Percentiles rank a stretch among this genome's conserved stretches.
Evolutionary conservation across 2,329 filamentous ascomycete genomes (phyloP).

Genomic region (Paracoccidioides brasiliensis): DNA sequence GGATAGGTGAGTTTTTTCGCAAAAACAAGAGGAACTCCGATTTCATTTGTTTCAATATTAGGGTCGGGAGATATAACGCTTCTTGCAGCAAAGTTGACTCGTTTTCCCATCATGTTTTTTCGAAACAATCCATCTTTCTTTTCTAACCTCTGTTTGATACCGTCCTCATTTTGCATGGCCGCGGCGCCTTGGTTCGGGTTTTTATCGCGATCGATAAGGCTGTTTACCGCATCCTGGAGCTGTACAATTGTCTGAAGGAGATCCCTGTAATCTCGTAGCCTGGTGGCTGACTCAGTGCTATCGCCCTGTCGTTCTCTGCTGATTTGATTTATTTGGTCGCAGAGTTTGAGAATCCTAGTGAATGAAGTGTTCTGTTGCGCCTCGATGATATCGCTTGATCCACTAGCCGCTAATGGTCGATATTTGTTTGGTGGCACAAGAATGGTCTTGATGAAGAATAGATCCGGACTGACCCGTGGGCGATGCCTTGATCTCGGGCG

Average conservation of each 20-base stretch:
- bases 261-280: constrained; percentile 54
- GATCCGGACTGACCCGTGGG: constrained; percentile 56
- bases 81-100: constrained; percentile 93
- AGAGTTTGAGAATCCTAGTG: constrained; percentile 66
- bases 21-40: constrained; percentile 96
- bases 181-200: constrained; percentile 70
- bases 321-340: constrained; percentile 60
- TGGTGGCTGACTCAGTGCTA: constrained; percentile 29
- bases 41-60: constrained; percentile 98
- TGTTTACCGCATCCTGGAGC: constrained; percentile 81
- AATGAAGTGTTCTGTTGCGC: constrained; percentile 80
- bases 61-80: constrained; percentile 97
- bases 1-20: constrained; percentile 92
- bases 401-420: constrained; percentile 72
- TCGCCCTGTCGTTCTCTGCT: constrained; percentile 52
- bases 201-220: constrained; percentile 79
- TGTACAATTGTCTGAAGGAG: constrained; percentile 70
- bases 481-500: constrained; percentile 49
- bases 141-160: constrained; percentile 94
- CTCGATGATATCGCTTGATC: constrained; percentile 70
- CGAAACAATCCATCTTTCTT: constrained; percentile 98
- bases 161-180: constrained; percentile 68
- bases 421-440: constrained; percentile 87
- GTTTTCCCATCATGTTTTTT: constrained; percentile 99
- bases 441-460: constrained; percentile 85